A percentile compares a stretch with the other conserved stretches of the same genome.
phyloP scores from a whole-genome alignment of 2,329 filamentous ascomycete genomes.

The Hypomyces rosellus region DNA sequence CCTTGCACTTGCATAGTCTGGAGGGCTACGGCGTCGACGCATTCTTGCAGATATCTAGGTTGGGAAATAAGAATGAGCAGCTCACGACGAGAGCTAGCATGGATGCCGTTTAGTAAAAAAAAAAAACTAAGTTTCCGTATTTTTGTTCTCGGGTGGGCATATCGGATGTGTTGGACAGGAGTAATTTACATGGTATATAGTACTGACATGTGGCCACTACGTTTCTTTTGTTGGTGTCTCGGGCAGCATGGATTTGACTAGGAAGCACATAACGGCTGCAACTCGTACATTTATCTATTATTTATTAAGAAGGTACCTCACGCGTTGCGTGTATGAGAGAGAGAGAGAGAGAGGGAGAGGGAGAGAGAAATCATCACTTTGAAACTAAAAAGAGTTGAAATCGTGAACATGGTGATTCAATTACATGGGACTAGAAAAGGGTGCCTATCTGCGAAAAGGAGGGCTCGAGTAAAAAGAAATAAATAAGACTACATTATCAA shows the following conservation, averaged over 20 bases:
- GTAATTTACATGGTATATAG: not conserved
- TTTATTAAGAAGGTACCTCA: not conserved
- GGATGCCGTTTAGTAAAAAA: conserved; percentile 56
- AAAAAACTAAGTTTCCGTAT: not conserved
- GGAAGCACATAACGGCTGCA: not conserved
- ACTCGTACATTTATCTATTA: no score
- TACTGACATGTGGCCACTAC: not conserved
- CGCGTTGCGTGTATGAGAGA: not conserved
- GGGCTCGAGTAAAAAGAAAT: conserved; percentile 27
- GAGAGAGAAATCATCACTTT: not conserved
- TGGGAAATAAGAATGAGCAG: conserved; percentile 98
- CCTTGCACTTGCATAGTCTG: conserved; percentile 80
- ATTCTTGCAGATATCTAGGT: conserved; percentile 90
- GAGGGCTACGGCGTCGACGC: conserved; percentile 95
- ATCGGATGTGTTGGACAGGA: not conserved
- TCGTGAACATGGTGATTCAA: conserved; percentile 33
- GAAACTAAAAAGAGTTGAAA: not conserved
- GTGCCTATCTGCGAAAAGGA: conserved; percentile 28
- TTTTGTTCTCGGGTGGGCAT: not conserved
- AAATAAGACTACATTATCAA: conserved; percentile 32
- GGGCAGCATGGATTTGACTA: not conserved
- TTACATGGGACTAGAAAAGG: conserved; percentile 41
- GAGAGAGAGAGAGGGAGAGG: not conserved
- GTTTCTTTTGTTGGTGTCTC: not conserved
- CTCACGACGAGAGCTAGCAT: conserved; percentile 71